phyloP scores from a whole-genome alignment of 2,329 filamentous ascomycete genomes.

The Diplodia scrobiculata region DNA sequence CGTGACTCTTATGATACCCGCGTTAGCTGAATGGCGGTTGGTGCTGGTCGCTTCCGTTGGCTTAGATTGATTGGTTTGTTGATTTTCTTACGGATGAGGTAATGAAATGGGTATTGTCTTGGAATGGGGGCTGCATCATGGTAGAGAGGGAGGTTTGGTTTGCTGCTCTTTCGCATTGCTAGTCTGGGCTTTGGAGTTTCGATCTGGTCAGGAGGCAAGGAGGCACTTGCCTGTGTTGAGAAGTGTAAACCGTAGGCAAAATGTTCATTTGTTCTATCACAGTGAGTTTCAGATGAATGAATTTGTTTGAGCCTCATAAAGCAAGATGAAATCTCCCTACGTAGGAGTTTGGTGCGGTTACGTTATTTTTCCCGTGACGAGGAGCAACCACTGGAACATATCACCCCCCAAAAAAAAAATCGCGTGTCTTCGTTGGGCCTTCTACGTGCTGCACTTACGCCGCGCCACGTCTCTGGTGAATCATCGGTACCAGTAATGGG shows the following conservation, averaged over 20 bases:
- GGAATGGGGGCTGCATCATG: neutral
- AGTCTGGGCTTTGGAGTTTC: neutral
- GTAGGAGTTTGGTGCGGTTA: too few relatives aligned
- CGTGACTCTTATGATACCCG: constrained; percentile 2
- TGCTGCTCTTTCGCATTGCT: neutral
- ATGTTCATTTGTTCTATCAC: neutral
- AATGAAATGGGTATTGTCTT: neutral
- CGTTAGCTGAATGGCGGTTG: neutral
- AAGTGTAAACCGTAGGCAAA: neutral
- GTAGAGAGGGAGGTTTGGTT: neutral
- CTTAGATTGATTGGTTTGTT: constrained; percentile 3
- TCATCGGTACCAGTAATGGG: too few relatives aligned
- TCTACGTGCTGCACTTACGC: too few relatives aligned
- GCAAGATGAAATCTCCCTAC: too few relatives aligned
- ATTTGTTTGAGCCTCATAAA: too few relatives aligned
- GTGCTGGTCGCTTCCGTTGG: constrained; percentile 10
- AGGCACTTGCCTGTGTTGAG: neutral
- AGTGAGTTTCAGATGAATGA: too few relatives aligned
- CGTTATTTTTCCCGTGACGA: too few relatives aligned
- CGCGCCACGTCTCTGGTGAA: too few relatives aligned
- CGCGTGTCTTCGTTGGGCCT: too few relatives aligned
- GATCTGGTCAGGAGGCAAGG: neutral
- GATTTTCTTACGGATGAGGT: neutral
- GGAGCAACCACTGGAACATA: too few relatives aligned
- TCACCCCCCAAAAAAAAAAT: too few relatives aligned